Evolutionary conservation across 2,329 filamentous ascomycete genomes (phyloP).

Genomic region (Verticillium nubilum): DNA sequence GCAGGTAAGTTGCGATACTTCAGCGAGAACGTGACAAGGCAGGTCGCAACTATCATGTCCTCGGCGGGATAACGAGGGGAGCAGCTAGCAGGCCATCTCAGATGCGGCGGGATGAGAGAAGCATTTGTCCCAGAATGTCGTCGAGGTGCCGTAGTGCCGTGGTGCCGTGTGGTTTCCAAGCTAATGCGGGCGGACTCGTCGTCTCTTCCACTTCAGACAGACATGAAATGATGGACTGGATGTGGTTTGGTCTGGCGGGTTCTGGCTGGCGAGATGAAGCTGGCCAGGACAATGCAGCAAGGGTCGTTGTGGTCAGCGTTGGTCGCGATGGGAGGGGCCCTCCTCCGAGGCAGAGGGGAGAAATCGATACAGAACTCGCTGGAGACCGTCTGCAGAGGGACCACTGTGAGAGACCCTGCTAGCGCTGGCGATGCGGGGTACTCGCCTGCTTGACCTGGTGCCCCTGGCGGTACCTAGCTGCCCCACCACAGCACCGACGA

Average conservation of each 20-base stretch:
- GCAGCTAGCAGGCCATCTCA: background rate
- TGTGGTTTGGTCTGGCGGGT: background rate
- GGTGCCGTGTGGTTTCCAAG: background rate
- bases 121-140: background rate
- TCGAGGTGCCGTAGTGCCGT: background rate
- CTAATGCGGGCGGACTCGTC: background rate
- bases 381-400: background rate
- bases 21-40: background rate
- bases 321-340: background rate
- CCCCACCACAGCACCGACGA: background rate
- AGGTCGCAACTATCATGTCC: background rate
- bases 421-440: conserved; percentile 3
- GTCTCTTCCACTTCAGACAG: background rate
- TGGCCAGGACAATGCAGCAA: background rate
- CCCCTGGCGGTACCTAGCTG: background rate
- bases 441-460: background rate
- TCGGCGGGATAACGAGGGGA: background rate
- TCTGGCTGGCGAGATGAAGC: background rate
- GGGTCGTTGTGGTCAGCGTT: background rate
- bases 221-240: background rate
- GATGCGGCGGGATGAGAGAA: background rate
- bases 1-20: background rate
- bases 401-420: background rate
- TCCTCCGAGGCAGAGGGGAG: background rate
- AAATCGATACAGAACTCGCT: background rate